Conservation (phyloP, 2,329 filamentous ascomycete genomes). For the Fusarium poae region DNA sequence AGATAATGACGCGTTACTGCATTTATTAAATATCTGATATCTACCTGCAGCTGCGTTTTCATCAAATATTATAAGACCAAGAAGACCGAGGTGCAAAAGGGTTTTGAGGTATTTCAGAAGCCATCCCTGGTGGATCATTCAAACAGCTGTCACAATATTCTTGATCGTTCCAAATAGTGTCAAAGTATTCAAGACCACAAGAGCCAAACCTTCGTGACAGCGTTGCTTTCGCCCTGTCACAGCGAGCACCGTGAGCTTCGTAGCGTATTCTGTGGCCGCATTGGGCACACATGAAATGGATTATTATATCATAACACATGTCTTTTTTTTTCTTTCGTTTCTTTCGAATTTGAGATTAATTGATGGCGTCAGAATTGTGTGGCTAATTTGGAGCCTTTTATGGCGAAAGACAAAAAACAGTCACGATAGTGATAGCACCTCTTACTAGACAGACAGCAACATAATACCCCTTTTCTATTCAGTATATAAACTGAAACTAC, state of each 20-base stretch:
- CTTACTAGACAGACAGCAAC: too few relatives aligned
- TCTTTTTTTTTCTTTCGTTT: too few relatives aligned
- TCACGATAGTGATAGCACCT: too few relatives aligned
- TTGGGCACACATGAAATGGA: background rate
- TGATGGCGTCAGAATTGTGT: too few relatives aligned
- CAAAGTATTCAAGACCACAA: background rate
- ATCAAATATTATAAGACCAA: background rate
- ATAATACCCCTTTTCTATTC: background rate
- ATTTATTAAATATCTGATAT: background rate
- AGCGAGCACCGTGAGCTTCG: background rate
- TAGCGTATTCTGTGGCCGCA: background rate
- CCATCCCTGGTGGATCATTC: background rate
- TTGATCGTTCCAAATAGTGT: background rate
- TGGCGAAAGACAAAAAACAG: background rate
- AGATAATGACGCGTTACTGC: accelerated
- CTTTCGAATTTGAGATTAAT: too few relatives aligned
- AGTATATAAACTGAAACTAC: background rate
- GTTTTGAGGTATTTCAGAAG: background rate
- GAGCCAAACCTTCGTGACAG: background rate
- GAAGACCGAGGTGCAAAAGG: background rate
- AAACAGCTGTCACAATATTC: background rate
- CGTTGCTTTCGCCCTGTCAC: background rate
- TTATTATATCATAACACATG: background rate
- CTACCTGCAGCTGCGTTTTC: background rate
- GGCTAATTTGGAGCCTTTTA: background rate